These are phyloP conservation scores for Ustilago trichophora DNA, from an alignment of 1,284 basidiomycete genomes.

Conservation along the genomic window DNA sequence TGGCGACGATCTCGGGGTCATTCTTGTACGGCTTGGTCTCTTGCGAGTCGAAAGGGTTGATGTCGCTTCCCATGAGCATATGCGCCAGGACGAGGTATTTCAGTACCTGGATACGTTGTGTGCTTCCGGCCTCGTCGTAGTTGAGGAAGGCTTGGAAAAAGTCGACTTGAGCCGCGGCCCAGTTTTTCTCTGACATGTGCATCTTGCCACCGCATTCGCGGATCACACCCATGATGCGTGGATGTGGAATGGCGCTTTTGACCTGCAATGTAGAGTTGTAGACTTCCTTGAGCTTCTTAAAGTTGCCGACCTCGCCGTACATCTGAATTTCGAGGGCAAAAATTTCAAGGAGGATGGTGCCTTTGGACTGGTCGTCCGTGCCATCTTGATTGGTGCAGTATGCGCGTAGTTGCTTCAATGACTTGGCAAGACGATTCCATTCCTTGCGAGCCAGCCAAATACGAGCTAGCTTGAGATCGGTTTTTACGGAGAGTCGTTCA, in stretches of 20 bases:
- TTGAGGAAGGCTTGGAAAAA: constrained; percentile 99
- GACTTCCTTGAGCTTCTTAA: constrained; percentile 95
- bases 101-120: constrained; percentile 94
- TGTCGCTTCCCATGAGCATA: constrained; percentile 97
- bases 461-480: constrained; percentile 95
- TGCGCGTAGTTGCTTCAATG: constrained; percentile 69
- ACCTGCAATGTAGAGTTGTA: constrained; percentile 94
- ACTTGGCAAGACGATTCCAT: constrained; percentile 77
- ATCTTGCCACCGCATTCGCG: constrained; percentile 99
- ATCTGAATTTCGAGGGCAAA: constrained; percentile 99
- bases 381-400: constrained; percentile 72
- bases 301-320: constrained; percentile 95
- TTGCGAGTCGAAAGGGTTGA: constrained; percentile 99
- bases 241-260: constrained; percentile 95
- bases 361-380: constrained; percentile 83
- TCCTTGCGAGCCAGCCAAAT: constrained; percentile 96
- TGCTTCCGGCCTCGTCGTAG: constrained; percentile 96
- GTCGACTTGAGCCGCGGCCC: constrained; percentile 94
- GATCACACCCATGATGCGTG: constrained; percentile 97
- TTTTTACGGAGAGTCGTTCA: constrained; percentile 94
- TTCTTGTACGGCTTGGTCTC: constrained; percentile 99
- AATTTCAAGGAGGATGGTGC: constrained; percentile 93
- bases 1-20: constrained; percentile 93
- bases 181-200: constrained; percentile 99
- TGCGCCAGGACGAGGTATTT: constrained; percentile 98